Conservation (phyloP, 2,329 filamentous ascomycete genomes). For the Meredithiella fracta region DNA sequence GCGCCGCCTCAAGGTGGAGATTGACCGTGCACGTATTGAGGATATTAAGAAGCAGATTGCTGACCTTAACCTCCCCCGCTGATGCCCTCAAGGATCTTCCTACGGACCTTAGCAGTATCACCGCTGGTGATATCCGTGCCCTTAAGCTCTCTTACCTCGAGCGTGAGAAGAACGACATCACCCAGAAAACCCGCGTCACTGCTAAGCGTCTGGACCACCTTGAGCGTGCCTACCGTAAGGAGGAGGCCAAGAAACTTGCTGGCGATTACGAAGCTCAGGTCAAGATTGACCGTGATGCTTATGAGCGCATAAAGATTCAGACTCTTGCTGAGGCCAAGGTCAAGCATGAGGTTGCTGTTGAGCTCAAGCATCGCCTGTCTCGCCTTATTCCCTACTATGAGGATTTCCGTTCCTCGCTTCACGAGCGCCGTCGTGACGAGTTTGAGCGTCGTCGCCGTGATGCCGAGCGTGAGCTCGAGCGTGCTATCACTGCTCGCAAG, state of each 20-base stretch:
- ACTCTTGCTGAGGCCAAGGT: conserved; percentile 64
- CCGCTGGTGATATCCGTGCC: conserved; percentile 76
- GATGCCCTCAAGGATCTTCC: conserved; percentile 53
- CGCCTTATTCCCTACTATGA: conserved; percentile 76
- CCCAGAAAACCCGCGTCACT: conserved; percentile 76
- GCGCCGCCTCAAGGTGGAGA: conserved; percentile 70
- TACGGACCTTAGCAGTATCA: conserved; percentile 68
- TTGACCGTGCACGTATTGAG: conserved; percentile 76
- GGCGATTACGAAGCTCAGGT: conserved; percentile 75
- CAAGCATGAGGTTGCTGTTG: conserved; percentile 84
- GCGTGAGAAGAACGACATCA: conserved; percentile 93
- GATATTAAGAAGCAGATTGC: conserved; percentile 86
- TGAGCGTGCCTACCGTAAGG: conserved; percentile 89
- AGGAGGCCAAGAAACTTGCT: conserved; percentile 81
- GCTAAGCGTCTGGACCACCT: conserved; percentile 94
- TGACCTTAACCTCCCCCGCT: conserved; percentile 75
- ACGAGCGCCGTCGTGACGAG: conserved; percentile 77
- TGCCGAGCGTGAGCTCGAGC: conserved; percentile 84
- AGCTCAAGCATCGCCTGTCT: conserved; percentile 81
- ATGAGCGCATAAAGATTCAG: conserved; percentile 62
- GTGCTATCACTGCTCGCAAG: conserved; percentile 72
- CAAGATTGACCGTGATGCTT: conserved; percentile 59
- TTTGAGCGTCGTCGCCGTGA: conserved; percentile 88
- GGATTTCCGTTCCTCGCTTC: conserved; percentile 63
- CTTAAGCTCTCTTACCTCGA: conserved; percentile 93